phyloP scores from a whole-genome alignment of 78 protist genomes.

The Dictyostelium citrinum region DNA sequence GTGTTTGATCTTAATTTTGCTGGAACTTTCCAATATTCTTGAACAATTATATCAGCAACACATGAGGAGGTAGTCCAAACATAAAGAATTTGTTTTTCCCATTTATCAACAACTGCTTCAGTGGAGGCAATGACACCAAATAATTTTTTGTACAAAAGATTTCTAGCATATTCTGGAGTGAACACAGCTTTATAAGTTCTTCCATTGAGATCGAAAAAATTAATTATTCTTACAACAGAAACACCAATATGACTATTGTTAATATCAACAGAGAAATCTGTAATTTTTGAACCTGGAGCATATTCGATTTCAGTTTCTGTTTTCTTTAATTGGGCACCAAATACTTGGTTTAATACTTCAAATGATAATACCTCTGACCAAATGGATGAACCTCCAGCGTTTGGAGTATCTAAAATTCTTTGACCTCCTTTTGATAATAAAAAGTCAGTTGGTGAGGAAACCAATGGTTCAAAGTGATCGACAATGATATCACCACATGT shows the following conservation, averaged over 20 bases:
- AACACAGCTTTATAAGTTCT: constrained; percentile 54
- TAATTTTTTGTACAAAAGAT: constrained; percentile 77
- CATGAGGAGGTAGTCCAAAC: constrained; percentile 56
- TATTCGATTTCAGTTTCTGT: constrained; percentile 82
- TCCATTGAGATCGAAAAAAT: constrained; percentile 68
- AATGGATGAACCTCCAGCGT: constrained; percentile 84
- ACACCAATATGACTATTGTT: constrained; percentile 69
- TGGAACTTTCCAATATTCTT: constrained; percentile 63
- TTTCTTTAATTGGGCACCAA: constrained; percentile 42
- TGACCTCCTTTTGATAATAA: constrained; percentile 65
- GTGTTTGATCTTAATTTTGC: constrained; percentile 61
- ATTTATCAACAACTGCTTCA: constrained; percentile 28
- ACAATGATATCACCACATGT: constrained; percentile 66
- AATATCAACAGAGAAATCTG: constrained; percentile 78
- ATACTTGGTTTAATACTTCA: constrained; percentile 61
- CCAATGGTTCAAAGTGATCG: constrained; percentile 63
- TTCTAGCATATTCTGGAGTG: constrained; percentile 61
- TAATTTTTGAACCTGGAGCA: constrained; percentile 68
- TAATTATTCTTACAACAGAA: constrained; percentile 74
- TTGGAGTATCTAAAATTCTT: constrained; percentile 75
- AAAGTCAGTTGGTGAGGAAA: constrained; percentile 23
- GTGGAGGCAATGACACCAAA: constrained; percentile 76
- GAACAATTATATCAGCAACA: constrained; percentile 53
- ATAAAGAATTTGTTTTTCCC: constrained; percentile 86
- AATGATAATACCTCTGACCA: constrained; percentile 82